Evolutionary conservation across 179 eudicot genomes (phyloP), one percentile per base, ranked within the genome.

Genomic region (Drosera spatulata): DNA sequence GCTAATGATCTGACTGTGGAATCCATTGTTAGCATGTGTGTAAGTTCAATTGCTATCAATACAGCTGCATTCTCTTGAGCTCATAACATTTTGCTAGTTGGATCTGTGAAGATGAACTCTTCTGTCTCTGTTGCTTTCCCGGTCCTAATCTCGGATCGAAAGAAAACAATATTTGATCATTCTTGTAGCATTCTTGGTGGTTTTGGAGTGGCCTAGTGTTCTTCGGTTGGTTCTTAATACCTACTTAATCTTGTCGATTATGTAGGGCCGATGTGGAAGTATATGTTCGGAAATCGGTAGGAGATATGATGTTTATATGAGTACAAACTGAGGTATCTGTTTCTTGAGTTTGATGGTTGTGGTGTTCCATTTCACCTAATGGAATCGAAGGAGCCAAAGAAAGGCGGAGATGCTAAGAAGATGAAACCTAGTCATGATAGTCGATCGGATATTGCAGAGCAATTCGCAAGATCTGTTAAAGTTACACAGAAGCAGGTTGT

Each of bases 391-490:
- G 66, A 61, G 14, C 61, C 50, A 50, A 69, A 61, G 43, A 53
- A 48, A n/a, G 22, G 14, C 39, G 41, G 48, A 22, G 54, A 49
- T 39, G 14, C 56, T 40, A 33, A 41, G 13, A 38, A 10, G 12
- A 50, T 49, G 37, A 44, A 5, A 41, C 49, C 11, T 39, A 53
- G 50, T 49, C 43, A 49, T 10, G 10, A 33, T 37, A 38, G 43
- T 55, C 41, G 57, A 54, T 62, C 22, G 37, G 56, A 49, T 41
- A 4, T 60, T 22, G 15, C 12, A 41, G 64, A 73, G 53, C 56
- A 69, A 45, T 69, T 68, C 48, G 56, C 73, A 2, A 53, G 61
- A 37, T 73, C 70, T 11, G 38, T 61, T 12, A 63, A 61, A 48
- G 48, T 73, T 52, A 13, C 61, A 39, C 6, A 69, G 22, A 64